Evolutionary conservation across 1,139 yeast genomes (phyloP).

Genomic region (Yarrowia galli): DNA sequence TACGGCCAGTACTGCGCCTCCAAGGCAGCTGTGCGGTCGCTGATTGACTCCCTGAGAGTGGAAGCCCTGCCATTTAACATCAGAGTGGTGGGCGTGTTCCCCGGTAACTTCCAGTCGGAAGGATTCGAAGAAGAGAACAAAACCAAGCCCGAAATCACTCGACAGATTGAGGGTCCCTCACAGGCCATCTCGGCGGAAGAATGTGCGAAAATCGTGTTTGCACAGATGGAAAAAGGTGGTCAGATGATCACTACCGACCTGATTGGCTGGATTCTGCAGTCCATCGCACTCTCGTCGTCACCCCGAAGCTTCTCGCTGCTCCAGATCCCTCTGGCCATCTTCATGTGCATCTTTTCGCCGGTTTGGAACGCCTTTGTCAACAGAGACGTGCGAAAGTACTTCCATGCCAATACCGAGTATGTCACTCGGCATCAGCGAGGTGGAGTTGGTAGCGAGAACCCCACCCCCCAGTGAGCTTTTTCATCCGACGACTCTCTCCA

Average conservation of each 20-base stretch:
- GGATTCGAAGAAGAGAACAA: slow-evolving; percentile 82
- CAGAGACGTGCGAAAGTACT: slow-evolving; percentile 62
- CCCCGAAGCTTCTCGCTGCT: slow-evolving; percentile 68
- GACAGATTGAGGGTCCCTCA: slow-evolving; percentile 84
- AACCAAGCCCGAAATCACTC: slow-evolving; percentile 87
- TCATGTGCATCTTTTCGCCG: slow-evolving; percentile 71
- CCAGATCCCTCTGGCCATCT: slow-evolving; percentile 51
- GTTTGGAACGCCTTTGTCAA: slow-evolving; percentile 62
- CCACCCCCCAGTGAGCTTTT: neutral
- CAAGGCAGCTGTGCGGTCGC: slow-evolving; percentile 79
- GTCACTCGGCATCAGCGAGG: slow-evolving; percentile 29
- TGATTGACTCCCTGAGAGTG: slow-evolving; percentile 80
- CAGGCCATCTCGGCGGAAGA: slow-evolving; percentile 68
- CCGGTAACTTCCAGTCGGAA: slow-evolving; percentile 90
- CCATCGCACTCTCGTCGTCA: slow-evolving; percentile 69
- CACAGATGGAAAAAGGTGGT: slow-evolving; percentile 67
- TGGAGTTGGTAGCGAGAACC: neutral
- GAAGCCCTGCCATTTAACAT: slow-evolving; percentile 75
- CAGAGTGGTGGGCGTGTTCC: slow-evolving; percentile 64
- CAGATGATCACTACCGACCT: slow-evolving; percentile 82
- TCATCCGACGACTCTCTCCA: neutral
- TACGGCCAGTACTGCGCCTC: slow-evolving; percentile 89
- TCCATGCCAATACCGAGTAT: slow-evolving; percentile 47
- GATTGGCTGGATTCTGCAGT: slow-evolving; percentile 82
- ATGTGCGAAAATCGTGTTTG: slow-evolving; percentile 69